Evolutionary conservation across 441 rosid species (phyloP), one percentile per base, ranked within the genome.

Genomic region (Arabidopsis hybrid): DNA sequence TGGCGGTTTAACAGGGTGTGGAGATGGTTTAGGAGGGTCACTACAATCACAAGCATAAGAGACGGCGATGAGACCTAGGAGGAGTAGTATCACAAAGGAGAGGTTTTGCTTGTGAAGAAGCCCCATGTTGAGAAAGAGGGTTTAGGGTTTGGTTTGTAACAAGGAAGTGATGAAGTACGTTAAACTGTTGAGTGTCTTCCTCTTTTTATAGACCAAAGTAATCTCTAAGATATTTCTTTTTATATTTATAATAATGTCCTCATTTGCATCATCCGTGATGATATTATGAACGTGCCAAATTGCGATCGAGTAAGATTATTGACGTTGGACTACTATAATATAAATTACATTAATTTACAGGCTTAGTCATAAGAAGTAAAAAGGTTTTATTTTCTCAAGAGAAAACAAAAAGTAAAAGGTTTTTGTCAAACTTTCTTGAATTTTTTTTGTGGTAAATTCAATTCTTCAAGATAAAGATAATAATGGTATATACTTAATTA

Each of bases 1-100:
- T 29, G 78, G 78, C 4, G 78, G 78, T 67, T 60, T 67, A 17
- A n/a, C 49, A 17, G 78, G 78, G 39, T 74, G 72, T 49, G 78
- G 79, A 68, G 79, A 76, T 52, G 74, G 65, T 45, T 75, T 68
- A 17, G 74, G 79, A 75, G 79, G 69, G 43, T 60, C 74, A 47
- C 71, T 69, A 69, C 79, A 76, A n/a, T 76, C 71, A 47, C 71
- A 63, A 56, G 79, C 79, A 18, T 55, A 55, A 55, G 75, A 69
- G 35, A 69, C 29, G 4, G 60, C 18, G 31, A 69, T 39, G 29
- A 76, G 40, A 36, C 71, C 46, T 32, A 75, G 43, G 56, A 69
- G 50, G 5, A 75, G 47, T 26, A 69, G 51, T 46, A 69, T 31
- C 14, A 69, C 60, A 63, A 69, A 69, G 39, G 71, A 47, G 42